Base-by-base conservation (phyloP, 495 filamentous ascomycete species). In the Aspergillus conjunctus region DNA sequence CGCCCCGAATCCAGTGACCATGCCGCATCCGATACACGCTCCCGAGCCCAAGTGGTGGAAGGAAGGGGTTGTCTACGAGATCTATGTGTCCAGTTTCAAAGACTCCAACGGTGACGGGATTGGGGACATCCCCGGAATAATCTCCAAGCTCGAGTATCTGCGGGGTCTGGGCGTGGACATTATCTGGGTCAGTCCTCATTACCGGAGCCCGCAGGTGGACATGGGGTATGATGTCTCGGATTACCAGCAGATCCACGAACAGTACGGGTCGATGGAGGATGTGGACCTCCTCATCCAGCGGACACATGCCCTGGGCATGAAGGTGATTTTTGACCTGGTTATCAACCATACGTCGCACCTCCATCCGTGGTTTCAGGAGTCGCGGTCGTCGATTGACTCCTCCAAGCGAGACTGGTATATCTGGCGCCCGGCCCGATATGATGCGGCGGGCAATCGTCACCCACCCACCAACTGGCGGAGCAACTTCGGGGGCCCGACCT, bases 261-360 rank as follows among this genome's bases (percentile, higher is more conserved):
- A 78, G 51, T 88, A 88, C 64, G 81, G 84, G 22, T 86, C 83
- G 20, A 71, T 91, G 41, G 76, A 69, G 31, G 87, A 92, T 70
- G 78, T 90, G 12, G 87, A 90, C 11, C 68, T 68, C 10, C 71
- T 92, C 14, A 82, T 88, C 32, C 37, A 79, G 21, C 84, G 76
- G 14, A 72, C 79, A 10, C 77, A 85, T 55, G 51, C 68, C 10
- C 76, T 85, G 8, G 86, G 78, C 6, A 88, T 92, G 85, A 87
- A 83, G 64, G 65, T 91, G 20, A 75, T 91, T 10, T 81, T 92
- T 66, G 89, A 92, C 67, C 72, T 91, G n/a, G 89, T 92, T 0
- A 81, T 90, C 39, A 92, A 92, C 65, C 90, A 92, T 70, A 90
- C 87, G 15, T 86, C 81, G 10, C 82, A 89, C 59, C 79, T 90